Evolutionary conservation across 2,329 filamentous ascomycete genomes (phyloP).

Genomic region (Venturia pyrina): DNA sequence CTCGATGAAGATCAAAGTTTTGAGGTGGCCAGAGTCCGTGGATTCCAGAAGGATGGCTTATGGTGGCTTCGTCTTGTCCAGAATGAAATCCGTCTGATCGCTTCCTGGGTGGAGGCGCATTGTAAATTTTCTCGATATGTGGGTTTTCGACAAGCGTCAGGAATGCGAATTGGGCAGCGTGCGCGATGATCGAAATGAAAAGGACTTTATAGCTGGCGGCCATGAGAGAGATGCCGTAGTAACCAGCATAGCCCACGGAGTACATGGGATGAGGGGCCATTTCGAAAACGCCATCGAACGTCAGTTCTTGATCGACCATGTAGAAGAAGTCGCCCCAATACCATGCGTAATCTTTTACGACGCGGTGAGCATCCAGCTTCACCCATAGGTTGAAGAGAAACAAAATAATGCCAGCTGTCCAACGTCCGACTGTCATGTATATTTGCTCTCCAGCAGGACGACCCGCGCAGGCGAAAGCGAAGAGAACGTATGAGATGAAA

Average conservation of each 20-base stretch:
- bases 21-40: conserved; percentile 74
- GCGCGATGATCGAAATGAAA: conserved; percentile 91
- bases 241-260: conserved; percentile 93
- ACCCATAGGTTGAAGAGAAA: conserved; percentile 97
- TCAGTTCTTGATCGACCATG: conserved; percentile 93
- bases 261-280: conserved; percentile 99
- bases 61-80: conserved; percentile 25
- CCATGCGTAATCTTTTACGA: conserved; percentile 99
- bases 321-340: conserved; percentile 99
- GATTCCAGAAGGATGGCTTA: conserved; percentile 50
- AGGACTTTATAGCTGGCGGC: conserved; percentile 95
- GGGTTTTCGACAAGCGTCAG: conserved; percentile 87
- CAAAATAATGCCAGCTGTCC: conserved; percentile 65
- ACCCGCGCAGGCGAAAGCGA: conserved; percentile 78
- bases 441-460: conserved; percentile 63
- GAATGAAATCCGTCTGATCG: conserved; percentile 33
- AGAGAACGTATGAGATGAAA: conserved; percentile 93
- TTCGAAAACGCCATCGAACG: conserved; percentile 97
- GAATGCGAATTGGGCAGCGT: conserved; percentile 90
- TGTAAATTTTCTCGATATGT: conserved; percentile 97
- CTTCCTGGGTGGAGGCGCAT: conserved; percentile 64
- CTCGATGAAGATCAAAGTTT: conserved; percentile 82
- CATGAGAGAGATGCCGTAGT: conserved; percentile 97
- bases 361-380: conserved; percentile 91
- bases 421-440: conserved; percentile 61